Evolutionary conservation across 352 stramenopile genomes (phyloP), one percentile per base, ranked within the genome.

Genomic region (Globisporangium sylvaticum): DNA sequence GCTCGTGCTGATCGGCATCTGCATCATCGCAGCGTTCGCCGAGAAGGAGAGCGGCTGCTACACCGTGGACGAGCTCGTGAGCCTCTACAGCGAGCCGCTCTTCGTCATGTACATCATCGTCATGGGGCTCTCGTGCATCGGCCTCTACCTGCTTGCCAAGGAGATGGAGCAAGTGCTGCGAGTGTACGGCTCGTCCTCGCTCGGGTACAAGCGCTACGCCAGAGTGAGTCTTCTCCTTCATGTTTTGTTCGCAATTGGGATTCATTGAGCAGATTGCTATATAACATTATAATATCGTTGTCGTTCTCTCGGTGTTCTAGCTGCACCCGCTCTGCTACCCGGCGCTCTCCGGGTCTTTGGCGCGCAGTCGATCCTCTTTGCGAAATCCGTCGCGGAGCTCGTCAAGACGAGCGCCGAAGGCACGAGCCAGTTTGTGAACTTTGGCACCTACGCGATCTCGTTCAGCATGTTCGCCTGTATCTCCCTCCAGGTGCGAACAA

Each of bases 341-440:
- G 0, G 80, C 87, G 9, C 68, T 96, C 4, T 90, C 80, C 2
- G 88, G 0, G 81, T 91, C 31, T 92, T 92, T 63, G 88, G 87
- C 2, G 88, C 86, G 4, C 88, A 95, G 64, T 92, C 83, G 0
- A 77, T 95, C 14, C 72, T 96, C 10, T 95, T 93, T 50, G 85
- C 88, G 54, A 96, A 96, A 69, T 92, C 83, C 1, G 78, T 84
- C 4, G 84, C 83, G 0, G 88, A 96, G 67, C 81, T 96, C 31
- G 71, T 96, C 55, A 96, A 95, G 64, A 91, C 84, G 1, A 90
- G 82, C n/a, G 63, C 81, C 22, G 79, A 84, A 24, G 87, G 85
- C 10, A 79, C 87, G 34, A 87, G 83, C 64, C 88, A 94, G 58
- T 91, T 96, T 57, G 74, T 70, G 24, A 84, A 75, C 9, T 74